Percentiles rank a stretch among this genome's conserved stretches.
Conservation (phyloP, 164 flowering plant species). For the Berberis vulgaris region DNA sequence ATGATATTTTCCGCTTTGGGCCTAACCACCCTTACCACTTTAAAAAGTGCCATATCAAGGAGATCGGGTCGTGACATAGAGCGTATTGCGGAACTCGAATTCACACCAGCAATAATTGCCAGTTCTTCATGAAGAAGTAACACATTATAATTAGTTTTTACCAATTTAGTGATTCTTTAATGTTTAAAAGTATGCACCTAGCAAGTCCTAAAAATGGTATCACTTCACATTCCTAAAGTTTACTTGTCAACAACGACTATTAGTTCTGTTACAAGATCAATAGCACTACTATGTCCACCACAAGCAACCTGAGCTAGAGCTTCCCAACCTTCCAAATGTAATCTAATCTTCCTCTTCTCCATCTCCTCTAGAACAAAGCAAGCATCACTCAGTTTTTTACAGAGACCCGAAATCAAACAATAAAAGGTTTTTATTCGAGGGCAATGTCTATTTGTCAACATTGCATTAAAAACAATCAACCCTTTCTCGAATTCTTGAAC, state of each 20-base stretch:
- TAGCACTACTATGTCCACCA: slow-evolving; percentile 7
- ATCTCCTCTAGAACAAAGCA: slow-evolving; percentile 74
- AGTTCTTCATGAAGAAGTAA: too few species aligned
- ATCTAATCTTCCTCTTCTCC: slow-evolving; percentile 48
- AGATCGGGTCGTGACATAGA: too few species aligned
- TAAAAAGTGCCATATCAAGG: too few species aligned
- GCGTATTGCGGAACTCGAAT: too few species aligned
- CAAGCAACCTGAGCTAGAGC: slow-evolving; percentile 29
- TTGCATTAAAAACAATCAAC: slow-evolving; percentile 54
- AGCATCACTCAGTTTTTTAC: slow-evolving; percentile 45
- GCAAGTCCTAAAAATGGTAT: too few species aligned
- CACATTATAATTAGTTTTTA: too few species aligned
- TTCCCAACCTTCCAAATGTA: slow-evolving; percentile 46
- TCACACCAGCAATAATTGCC: too few species aligned
- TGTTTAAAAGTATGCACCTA: too few species aligned
- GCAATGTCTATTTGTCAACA: slow-evolving; percentile 48
- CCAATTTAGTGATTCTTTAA: too few species aligned
- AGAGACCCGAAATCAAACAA: slow-evolving; percentile 46
- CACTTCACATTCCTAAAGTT: too few species aligned
- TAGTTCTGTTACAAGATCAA: slow-evolving; percentile 6
- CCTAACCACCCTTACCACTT: too few species aligned
- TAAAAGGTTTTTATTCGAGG: slow-evolving; percentile 53
- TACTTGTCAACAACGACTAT: neutral
- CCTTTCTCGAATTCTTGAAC: slow-evolving; percentile 51
- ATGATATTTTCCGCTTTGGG: too few species aligned